These are phyloP conservation scores for Rutstroemia sp. DNA, from an alignment of 2,329 filamentous ascomycete species.

Conservation along the genomic window DNA sequence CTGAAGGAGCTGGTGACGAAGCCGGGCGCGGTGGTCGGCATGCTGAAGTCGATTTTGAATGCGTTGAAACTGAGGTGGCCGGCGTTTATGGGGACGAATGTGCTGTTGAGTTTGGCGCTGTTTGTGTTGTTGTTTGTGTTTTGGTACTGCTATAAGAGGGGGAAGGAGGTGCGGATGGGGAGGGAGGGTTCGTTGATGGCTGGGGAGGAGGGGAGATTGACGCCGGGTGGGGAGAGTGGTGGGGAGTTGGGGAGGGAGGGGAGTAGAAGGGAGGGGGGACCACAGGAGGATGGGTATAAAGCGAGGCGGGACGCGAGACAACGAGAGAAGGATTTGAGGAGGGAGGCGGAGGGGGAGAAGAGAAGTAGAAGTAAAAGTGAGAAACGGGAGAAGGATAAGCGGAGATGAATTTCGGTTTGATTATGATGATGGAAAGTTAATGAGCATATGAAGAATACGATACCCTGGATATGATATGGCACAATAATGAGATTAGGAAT, in stretches of 20 bases:
- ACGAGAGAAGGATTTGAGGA: conserved; percentile 4
- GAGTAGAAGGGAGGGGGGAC: background rate
- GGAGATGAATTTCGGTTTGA: no score
- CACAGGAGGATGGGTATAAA: conserved; percentile 2
- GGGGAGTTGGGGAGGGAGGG: background rate
- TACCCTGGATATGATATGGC: background rate
- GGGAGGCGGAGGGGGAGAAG: background rate
- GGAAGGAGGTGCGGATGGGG: conserved; percentile 68
- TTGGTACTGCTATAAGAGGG: conserved; percentile 98
- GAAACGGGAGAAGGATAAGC: background rate
- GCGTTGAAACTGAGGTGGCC: conserved; percentile 84
- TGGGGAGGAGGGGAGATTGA: conserved; percentile 1
- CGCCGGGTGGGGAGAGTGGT: conserved; percentile 12
- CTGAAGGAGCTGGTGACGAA: conserved; percentile 77
- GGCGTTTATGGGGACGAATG: conserved; percentile 83
- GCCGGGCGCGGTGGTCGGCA: conserved; percentile 74
- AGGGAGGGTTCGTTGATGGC: conserved; percentile 14
- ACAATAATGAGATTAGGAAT: background rate
- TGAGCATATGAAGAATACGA: background rate
- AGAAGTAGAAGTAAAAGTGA: background rate
- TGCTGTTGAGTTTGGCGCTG: conserved; percentile 81
- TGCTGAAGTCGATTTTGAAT: conserved; percentile 85
- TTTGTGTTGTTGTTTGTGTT: conserved; percentile 83
- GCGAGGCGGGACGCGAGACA: conserved; percentile 5
- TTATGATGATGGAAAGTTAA: background rate